Evolutionary conservation across 768 basidiomycete genomes (phyloP), one percentile per base, ranked within the genome.

Genomic region (Tephrocybe sp.): DNA sequence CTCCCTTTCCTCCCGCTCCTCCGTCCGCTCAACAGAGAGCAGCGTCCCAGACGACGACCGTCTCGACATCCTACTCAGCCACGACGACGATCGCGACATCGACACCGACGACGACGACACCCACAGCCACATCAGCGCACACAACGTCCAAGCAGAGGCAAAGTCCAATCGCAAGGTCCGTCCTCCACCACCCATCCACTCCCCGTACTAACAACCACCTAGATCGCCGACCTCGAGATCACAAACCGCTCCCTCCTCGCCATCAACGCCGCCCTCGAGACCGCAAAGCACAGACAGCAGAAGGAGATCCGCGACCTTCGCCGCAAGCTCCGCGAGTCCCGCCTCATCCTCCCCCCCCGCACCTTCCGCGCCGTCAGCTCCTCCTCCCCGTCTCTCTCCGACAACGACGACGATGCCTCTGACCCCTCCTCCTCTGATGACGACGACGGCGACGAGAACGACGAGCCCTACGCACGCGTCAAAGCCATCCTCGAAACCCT

Each of bases 201-300:
- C 45, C 11, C 38, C 32, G 30, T 37, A 43, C 36, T 24, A 41
- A 12, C 18, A 30, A 24, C 26, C 46, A 30, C 48, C 54, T 28
- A 96, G 93, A 95, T 96, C 51, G 90, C 88, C 11, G 93, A 96
- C 70, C 75, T 96, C 10, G 90, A 95, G 68, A 96, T 96, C 62
- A 87, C 90, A 5, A 95, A 93, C 66, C 78, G 81, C 28, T 96
- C 93, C 1, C 77, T 96, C 15, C 76, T 95, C 40, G 82, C 84
- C 1, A 93, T 96, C 70, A 96, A 95, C 62, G 73, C 86, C 2
- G 80, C 87, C 15, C 76, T 96, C 18, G 93, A 96, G 67, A 79
- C 84, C 30, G 80, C 82, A 28, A 93, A 91, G 68, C 81, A 87
- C 57, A 79, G 78, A 24, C 93, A 95, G 62, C 83, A 86, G 6